Evolutionary conservation across 1,139 yeast genomes (phyloP), one percentile per base, ranked within the genome.

Genomic region (Candida glucosophila): DNA sequence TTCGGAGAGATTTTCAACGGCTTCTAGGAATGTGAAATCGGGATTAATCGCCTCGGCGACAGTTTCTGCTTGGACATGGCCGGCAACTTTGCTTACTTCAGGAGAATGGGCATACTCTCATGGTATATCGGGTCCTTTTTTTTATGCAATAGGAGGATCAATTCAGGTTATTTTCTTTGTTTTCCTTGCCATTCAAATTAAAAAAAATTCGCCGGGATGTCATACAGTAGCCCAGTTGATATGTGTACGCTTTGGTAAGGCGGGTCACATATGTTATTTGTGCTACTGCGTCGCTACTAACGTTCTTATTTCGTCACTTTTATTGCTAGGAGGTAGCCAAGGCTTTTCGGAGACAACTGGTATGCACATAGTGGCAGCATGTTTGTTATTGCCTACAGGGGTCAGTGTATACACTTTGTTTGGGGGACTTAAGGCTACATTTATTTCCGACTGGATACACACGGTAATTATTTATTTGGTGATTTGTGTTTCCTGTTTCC

Each of bases 171-270:
- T 30, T n/a, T 22, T 22, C 16, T 80, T 81, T 47, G 77, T 85
- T 2, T 72, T 80, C 12, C 47, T 79, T 34, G 90, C 90, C n/a
- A 76, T 80, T 37, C 79, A 78, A 47, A 73, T 79, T 25, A 81
- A 78, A 49, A 73, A 72, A 39, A 67, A 72, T 31, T 85, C 86
- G 6, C 86, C 86, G 3, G 74, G 71, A 27, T 81, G 83, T 4
- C 92, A 81, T 53, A 80, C 92, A 1, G 79, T 73, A 51, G 59
- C 77, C 35, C 92, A 81, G 47, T 70, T 79, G 24, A 68, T 81
- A 36, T 67, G 65, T 37, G 73, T 69, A 3, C 58, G 93, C 31
- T 82, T 76, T 43, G 93, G 93, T 5, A 52, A 64, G 12, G 39
- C 51, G 3, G 36, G 41, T 5, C 47, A 42, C 29, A 22, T 33